phyloP scores from a whole-genome alignment of 1,284 basidiomycete genomes.

The Pascua sp. region DNA sequence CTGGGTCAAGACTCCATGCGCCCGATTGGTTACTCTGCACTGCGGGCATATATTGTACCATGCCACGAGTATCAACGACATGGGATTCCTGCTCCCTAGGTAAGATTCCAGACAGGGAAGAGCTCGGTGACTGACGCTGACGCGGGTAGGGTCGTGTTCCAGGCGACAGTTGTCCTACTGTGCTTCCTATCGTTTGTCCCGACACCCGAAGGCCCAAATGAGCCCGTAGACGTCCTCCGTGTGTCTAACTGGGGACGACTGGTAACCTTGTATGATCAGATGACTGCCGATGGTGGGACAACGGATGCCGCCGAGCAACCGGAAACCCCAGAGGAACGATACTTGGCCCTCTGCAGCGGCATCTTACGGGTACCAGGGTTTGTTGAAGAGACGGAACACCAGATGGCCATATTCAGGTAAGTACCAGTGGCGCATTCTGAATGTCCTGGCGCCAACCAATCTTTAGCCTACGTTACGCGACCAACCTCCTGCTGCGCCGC shows the following conservation, averaged over 20 bases:
- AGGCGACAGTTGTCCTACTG: neutral
- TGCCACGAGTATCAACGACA: neutral
- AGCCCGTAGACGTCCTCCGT: neutral
- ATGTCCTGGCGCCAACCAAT: neutral
- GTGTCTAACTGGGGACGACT: neutral
- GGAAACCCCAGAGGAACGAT: too few species aligned
- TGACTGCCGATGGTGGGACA: neutral
- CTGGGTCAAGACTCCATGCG: neutral
- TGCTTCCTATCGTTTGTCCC: neutral
- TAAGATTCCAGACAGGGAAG: too few species aligned
- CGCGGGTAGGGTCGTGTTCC: neutral
- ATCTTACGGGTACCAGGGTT: neutral
- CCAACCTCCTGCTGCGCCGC: neutral
- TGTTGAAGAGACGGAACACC: neutral
- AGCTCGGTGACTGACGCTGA: too few species aligned
- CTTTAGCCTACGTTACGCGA: neutral
- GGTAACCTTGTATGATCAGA: neutral
- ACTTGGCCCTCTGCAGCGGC: neutral
- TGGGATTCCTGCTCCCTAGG: neutral
- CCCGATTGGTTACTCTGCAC: neutral
- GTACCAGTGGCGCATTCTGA: too few species aligned
- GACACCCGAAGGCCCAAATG: too few species aligned
- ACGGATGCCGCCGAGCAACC: neutral
- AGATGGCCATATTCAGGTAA: constrained; percentile 1
- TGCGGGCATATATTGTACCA: neutral